Evolutionary conservation across 2,329 filamentous ascomycete genomes (phyloP).

Genomic region (Talaromyces atroroseus): DNA sequence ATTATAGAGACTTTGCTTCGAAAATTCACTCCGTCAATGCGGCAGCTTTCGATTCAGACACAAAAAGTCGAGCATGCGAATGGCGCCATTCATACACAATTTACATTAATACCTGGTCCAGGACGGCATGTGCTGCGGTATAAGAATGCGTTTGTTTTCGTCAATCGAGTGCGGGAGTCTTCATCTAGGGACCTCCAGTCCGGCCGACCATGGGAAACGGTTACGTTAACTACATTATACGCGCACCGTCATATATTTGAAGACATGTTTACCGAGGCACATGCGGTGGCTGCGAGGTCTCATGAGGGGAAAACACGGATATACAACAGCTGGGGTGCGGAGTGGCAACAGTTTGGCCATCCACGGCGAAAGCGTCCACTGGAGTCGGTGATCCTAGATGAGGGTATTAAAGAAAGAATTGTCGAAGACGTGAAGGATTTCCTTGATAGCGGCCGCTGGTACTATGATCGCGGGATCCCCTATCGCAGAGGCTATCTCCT

Average conservation of each 20-base stretch:
- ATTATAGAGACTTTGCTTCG: constrained; percentile 51
- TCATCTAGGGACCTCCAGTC: constrained; percentile 73
- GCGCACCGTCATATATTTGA: constrained; percentile 84
- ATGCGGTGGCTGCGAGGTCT: constrained; percentile 68
- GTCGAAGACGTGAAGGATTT: constrained; percentile 80
- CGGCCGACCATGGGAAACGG: constrained; percentile 87
- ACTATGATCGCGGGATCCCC: constrained; percentile 88
- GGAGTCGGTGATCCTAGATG: constrained; percentile 78
- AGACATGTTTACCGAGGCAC: constrained; percentile 81
- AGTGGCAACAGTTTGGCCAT: constrained; percentile 80
- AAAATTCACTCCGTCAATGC: constrained; percentile 55
- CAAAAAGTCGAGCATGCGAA: constrained; percentile 57
- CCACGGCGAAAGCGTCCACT: constrained; percentile 81
- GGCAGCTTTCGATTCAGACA: constrained; percentile 61
- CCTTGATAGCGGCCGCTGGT: constrained; percentile 74
- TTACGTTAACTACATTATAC: constrained; percentile 88
- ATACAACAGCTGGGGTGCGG: constrained; percentile 75
- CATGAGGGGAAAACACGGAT: constrained; percentile 91
- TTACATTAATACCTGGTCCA: constrained; percentile 84
- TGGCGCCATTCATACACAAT: constrained; percentile 69
- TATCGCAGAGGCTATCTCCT: constrained; percentile 86
- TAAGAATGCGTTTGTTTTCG: constrained; percentile 77
- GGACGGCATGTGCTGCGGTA: constrained; percentile 85
- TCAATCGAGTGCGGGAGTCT: constrained; percentile 78
- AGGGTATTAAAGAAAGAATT: constrained; percentile 75